Percentiles rank a stretch among this genome's conserved stretches.
Conservation (phyloP, 192 early-diverging fungal genomes). For the Backusella tarrabulga region DNA sequence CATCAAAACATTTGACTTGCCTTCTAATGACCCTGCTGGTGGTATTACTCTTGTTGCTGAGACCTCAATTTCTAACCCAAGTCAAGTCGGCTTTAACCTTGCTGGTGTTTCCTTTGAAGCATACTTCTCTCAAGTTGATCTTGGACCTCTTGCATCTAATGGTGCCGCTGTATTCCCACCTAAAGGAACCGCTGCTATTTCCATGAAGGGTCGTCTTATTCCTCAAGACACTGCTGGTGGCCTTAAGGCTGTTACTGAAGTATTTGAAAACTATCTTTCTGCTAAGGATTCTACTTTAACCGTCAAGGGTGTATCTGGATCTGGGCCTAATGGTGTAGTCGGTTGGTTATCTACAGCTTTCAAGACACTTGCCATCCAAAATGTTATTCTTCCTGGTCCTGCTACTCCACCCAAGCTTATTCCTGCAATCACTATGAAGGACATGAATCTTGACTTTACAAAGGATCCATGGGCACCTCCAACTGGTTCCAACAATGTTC, state of each 20-base stretch:
- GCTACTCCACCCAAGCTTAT: slow-evolving; percentile 36
- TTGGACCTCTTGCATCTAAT: slow-evolving; percentile 55
- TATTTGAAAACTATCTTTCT: slow-evolving; percentile 53
- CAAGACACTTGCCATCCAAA: slow-evolving; percentile 38
- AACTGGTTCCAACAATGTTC: slow-evolving; percentile 39
- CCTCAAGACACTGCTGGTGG: slow-evolving; percentile 43
- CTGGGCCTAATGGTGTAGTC: slow-evolving; percentile 35
- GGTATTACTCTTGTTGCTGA: slow-evolving; percentile 63
- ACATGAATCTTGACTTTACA: slow-evolving; percentile 50
- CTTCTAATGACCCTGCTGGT: slow-evolving; percentile 52
- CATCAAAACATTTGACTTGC: slow-evolving; percentile 48
- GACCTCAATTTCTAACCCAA: slow-evolving; percentile 64
- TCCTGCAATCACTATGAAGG: slow-evolving; percentile 36
- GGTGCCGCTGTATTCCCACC: slow-evolving; percentile 44
- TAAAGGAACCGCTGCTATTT: slow-evolving; percentile 30
- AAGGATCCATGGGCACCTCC: slow-evolving; percentile 42
- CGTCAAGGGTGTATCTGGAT: slow-evolving; percentile 27
- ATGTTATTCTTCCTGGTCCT: slow-evolving; percentile 32
- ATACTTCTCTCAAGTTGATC: slow-evolving; percentile 34
- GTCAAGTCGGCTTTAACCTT: slow-evolving; percentile 48
- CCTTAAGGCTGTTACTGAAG: slow-evolving; percentile 42
- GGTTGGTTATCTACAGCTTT: slow-evolving; percentile 45
- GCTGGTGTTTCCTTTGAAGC: slow-evolving; percentile 46
- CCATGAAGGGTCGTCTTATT: slow-evolving; percentile 49
- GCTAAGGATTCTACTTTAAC: slow-evolving; percentile 29